Evolutionary conservation across 257 asterid species (phyloP), one percentile per base, ranked within the genome.

Genomic region (Henckelia pumila): DNA sequence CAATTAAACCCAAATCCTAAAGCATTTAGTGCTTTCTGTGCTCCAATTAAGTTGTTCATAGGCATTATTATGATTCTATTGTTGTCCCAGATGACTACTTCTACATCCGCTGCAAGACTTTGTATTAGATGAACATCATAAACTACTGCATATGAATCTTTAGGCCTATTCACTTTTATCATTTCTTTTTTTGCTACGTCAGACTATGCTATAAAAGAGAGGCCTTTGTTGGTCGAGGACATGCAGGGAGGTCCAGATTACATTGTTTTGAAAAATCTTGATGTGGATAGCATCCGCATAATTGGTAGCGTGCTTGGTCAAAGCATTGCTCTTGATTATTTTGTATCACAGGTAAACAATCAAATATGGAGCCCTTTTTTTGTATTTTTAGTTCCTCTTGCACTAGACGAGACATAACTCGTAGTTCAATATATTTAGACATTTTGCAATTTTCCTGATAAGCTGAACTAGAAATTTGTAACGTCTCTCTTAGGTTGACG

Each of bases 161-260:
- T 32, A 17, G 56, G 20, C 65, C 33, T 29, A 21, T 23, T 56
- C 13, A 17, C 55, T 20, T 1, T 52, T 28, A 35, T 70, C 40
- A 58, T 6, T 25, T 37, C 19, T 64, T 67, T 55, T 55, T 61
- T 63, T 64, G 23, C 63, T 69, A 40, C 69, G 67, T 68, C 89
- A 91, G 99, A 94, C 80, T 94, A 94, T 80, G 88, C 95, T 55
- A 85, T 91, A 69, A 87, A 86, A 80, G 97, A 94, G 95, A 87
- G 81, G 77, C 96, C 97, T 72, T 78, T 75, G 84, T 73, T 88
- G 84, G 91, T 55, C 49, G 92, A 82, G 81, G 97, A 90, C 73
- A 94, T 94, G 97, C 88, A 82, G 76, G 99, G 97, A 69, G 95
- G 96, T 57, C 78, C 95, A 62, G 97, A 94, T 82, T 77, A 86